Base-by-base conservation (phyloP, 768 basidiomycete species). In the Phylloporus arenicola region DNA sequence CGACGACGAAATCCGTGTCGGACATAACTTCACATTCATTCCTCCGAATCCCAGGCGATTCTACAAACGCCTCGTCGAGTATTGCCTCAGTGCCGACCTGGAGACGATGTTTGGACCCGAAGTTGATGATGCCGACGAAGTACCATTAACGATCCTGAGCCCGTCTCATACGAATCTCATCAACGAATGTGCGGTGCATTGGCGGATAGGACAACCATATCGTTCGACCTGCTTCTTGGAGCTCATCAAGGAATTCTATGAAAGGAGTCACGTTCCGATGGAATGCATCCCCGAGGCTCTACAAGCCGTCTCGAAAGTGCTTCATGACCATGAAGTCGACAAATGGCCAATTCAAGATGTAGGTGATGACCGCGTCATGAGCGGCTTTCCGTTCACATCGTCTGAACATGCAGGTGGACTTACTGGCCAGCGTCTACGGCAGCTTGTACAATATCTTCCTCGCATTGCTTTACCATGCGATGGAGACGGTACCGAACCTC, bases 231-330 rank as follows among this genome's bases (percentile, higher is more conserved):
- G 83, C 61, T 96, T 94, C 72, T 70, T 96, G 59, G 86, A 90
- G 48, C 75, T 92, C 47, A 89, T 97, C 46, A 86, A 83, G 54
- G 82, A 86, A 44, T 84, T 92, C 63, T 96, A 87, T 62, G 88
- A 93, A 69, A 80, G 87, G 30, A 85, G 88, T 54, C 85, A 92
- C 55, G 90, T 98, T 6, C 96, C 96, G 2, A 72, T 95, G 62
- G 95, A 95, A 61, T 98, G 96, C 67, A 82, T 98, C 46, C 88
- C 88, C 0, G 96, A 97, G 67, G 95, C 90, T 11, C 68, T 96
- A 42, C 78, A 82, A 40, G 82, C 81, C 50, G 77, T 95, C 17
- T 69, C 75, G 17, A 88, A 86, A 63, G 81, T 84, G 10, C 73
- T 83, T 59, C 73, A 78, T 31, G 91, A 94, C 53, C 78, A 76